Percentiles rank a stretch among this genome's conserved stretches.
Conservation (phyloP, 371 early-diverging fungal genomes). For the Apophysomyces trapeziformis region DNA sequence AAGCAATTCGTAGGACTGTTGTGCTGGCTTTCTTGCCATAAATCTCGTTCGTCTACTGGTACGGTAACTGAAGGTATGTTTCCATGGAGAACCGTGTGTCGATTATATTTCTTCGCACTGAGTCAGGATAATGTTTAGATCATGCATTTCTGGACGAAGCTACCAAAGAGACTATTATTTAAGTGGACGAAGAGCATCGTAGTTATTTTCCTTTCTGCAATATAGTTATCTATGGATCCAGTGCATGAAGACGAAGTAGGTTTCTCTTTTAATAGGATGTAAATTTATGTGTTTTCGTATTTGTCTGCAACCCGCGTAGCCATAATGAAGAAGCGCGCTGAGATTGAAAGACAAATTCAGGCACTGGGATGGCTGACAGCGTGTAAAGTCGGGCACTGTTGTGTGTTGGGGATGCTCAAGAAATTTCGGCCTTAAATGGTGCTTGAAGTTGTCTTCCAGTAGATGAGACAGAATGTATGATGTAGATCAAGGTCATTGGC, state of each 20-base stretch:
- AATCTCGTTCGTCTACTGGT: background rate
- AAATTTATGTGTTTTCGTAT: too few relatives aligned
- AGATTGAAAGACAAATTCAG: too few relatives aligned
- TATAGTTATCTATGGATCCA: background rate
- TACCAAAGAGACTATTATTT: background rate
- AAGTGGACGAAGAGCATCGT: background rate
- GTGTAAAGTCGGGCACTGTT: too few relatives aligned
- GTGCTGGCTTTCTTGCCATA: background rate
- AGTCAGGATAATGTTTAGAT: background rate
- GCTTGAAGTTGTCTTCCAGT: too few relatives aligned
- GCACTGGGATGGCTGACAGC: too few relatives aligned
- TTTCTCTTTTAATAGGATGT: background rate
- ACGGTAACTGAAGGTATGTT: background rate
- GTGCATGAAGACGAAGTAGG: background rate
- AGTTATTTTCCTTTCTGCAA: background rate
- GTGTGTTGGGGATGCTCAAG: too few relatives aligned
- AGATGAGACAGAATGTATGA: too few relatives aligned
- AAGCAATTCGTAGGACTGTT: background rate
- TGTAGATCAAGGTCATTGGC: too few relatives aligned
- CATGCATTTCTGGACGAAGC: background rate
- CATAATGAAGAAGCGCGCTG: too few relatives aligned
- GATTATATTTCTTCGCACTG: background rate
- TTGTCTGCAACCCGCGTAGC: too few relatives aligned
- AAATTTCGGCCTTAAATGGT: too few relatives aligned
- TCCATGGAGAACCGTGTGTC: background rate